Evolutionary conservation across 345 rosid genomes (phyloP).

Genomic region (Camelina neglecta): DNA sequence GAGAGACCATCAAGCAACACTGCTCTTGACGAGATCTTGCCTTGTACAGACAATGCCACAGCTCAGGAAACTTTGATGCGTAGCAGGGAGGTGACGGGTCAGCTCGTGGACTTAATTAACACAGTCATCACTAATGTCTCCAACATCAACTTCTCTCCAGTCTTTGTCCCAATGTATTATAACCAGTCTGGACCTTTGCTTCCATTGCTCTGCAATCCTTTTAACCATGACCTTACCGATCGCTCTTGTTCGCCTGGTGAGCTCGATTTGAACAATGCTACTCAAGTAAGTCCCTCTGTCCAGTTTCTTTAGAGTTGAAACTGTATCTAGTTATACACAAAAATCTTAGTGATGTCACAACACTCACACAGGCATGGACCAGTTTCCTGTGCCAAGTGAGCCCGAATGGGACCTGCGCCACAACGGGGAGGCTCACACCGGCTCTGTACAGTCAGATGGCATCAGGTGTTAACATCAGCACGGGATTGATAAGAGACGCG

Average conservation of each 20-base stretch:
- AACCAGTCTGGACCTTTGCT: conserved; percentile 92
- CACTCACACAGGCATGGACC: conserved; percentile 67
- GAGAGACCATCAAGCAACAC: conserved; percentile 82
- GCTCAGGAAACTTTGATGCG: conserved; percentile 71
- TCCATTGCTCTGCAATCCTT: conserved; percentile 88
- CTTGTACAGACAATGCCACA: conserved; percentile 80
- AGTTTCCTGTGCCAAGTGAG: conserved; percentile 79
- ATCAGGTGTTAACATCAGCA: conserved; percentile 62
- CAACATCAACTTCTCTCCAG: conserved; percentile 90
- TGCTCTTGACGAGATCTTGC: conserved; percentile 81
- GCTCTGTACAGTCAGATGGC: conserved; percentile 70
- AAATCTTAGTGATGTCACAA: not conserved
- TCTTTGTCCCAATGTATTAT: conserved; percentile 69
- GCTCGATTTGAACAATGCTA: conserved; percentile 74
- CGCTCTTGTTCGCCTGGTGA: conserved; percentile 77
- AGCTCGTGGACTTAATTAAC: conserved; percentile 78
- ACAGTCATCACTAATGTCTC: conserved; percentile 93
- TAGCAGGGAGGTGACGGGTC: conserved; percentile 76
- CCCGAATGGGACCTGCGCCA: conserved; percentile 60
- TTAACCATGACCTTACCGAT: conserved; percentile 57
- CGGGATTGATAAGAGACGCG: conserved; percentile 56
- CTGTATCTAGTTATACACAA: not conserved
- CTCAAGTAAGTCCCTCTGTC: conserved; percentile 57
- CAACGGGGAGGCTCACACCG: conserved; percentile 82
- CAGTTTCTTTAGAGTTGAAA: not conserved